phyloP scores from a whole-genome alignment of 805 yeast genomes.

The Hanseniaspora thailandica region DNA sequence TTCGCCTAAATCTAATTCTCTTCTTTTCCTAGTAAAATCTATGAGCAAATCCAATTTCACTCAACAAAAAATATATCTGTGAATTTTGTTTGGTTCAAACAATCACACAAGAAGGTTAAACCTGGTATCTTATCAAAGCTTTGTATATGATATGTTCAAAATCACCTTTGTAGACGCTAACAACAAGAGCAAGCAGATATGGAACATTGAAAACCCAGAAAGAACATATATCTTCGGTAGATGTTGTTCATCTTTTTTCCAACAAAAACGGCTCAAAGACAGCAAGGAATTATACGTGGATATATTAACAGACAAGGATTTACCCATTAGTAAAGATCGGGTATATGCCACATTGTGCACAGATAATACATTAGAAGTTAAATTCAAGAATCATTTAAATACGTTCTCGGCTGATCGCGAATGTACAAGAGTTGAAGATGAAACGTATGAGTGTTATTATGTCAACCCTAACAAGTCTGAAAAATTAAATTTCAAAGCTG shows the following conservation, averaged over 20 bases:
- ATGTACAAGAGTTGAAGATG: slow-evolving; percentile 5
- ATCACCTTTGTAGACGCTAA: neutral
- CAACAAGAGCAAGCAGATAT: neutral
- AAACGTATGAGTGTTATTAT: neutral
- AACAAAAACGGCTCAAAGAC: neutral
- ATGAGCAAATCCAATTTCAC: too few species aligned
- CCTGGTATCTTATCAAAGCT: neutral
- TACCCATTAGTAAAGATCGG: neutral
- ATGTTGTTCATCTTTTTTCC: neutral
- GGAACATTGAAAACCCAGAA: neutral
- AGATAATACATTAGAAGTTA: neutral
- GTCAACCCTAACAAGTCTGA: neutral
- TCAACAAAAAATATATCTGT: too few species aligned
- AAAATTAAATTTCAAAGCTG: neutral
- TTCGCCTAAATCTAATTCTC: too few species aligned
- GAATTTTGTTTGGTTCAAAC: too few species aligned
- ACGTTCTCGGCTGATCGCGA: neutral
- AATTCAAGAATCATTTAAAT: neutral
- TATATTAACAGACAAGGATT: neutral
- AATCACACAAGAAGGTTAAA: neutral
- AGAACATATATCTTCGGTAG: neutral
- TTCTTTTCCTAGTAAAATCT: too few species aligned
- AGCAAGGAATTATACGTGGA: neutral
- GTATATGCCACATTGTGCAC: neutral
- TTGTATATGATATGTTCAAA: neutral